A percentile compares a stretch with the other conserved stretches of the same genome.
Conservation (phyloP, 352 stramenopile species). For the Ochromonadaceae sp. region DNA sequence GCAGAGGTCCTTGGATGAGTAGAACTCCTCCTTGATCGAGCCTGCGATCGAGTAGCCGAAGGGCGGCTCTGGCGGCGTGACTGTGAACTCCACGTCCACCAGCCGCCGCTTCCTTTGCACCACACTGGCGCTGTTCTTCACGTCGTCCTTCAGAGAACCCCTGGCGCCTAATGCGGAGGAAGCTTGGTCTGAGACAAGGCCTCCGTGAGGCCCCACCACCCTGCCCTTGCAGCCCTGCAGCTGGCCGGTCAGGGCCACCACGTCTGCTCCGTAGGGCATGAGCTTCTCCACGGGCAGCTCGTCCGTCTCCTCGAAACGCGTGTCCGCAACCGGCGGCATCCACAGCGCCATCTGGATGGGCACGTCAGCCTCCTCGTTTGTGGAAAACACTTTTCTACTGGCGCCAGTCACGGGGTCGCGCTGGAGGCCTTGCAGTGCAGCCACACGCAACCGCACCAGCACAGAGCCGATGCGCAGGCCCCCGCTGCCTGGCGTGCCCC, state of each 20-base stretch:
- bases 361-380: conserved; percentile 72
- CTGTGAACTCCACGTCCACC: conserved; percentile 67
- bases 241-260: neutral
- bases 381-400: conserved; percentile 84
- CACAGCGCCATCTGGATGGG: conserved; percentile 85
- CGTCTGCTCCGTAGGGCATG: neutral
- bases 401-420: conserved; percentile 77
- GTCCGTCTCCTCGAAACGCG: conserved; percentile 55
- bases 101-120: conserved; percentile 26
- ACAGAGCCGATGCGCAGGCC: conserved; percentile 78
- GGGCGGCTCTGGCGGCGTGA: conserved; percentile 82
- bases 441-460: conserved; percentile 55
- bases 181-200: conserved; percentile 25
- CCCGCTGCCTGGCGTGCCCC: conserved; percentile 58
- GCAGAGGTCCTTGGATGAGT: conserved; percentile 47
- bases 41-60: conserved; percentile 85
- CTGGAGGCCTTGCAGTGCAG: conserved; percentile 72
- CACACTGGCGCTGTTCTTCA: neutral
- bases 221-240: conserved; percentile 66
- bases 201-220: conserved; percentile 46
- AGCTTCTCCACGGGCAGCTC: conserved; percentile 28
- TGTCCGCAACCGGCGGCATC: conserved; percentile 72
- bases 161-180: too few species aligned
- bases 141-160: neutral
- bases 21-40: conserved; percentile 73